Percentiles rank a stretch among this genome's conserved stretches.
phyloP scores from a whole-genome alignment of 129 eudicot species.

The Centrapalus pauciflorus region DNA sequence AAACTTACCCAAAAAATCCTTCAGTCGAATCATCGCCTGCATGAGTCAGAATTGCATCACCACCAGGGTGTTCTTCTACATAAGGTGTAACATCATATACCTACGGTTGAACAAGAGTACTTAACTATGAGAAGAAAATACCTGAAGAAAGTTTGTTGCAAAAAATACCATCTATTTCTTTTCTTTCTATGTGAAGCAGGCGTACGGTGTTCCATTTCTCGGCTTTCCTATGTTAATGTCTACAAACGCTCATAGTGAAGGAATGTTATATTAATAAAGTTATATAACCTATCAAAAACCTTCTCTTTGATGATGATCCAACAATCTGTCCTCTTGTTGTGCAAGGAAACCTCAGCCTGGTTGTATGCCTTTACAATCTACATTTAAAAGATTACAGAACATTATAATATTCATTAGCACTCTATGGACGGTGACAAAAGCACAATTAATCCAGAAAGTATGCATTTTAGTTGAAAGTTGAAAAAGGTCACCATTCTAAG shows the following conservation, averaged over 20 bases:
- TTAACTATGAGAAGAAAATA: background rate
- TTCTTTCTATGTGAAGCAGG: background rate
- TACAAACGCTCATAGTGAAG: background rate
- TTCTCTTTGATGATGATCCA: constrained; percentile 97
- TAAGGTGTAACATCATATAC: constrained; percentile 91
- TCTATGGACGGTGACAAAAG: too few relatives aligned
- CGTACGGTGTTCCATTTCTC: background rate
- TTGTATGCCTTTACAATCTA: constrained; percentile 54
- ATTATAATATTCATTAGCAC: background rate
- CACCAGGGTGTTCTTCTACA: constrained; percentile 98
- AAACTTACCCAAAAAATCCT: constrained; percentile 80
- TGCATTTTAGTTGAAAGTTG: too few relatives aligned
- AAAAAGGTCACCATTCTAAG: too few relatives aligned
- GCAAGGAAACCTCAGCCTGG: constrained; percentile 69
- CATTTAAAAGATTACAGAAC: constrained; percentile 2
- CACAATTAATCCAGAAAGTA: too few relatives aligned
- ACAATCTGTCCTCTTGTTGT: constrained; percentile 89
- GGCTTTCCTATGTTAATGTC: background rate
- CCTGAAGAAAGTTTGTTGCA: too few relatives aligned
- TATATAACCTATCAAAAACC: constrained; percentile 34
- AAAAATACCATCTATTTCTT: background rate
- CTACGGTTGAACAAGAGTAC: constrained; percentile 24
- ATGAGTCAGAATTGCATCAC: constrained; percentile 89
- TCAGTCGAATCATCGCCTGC: constrained; percentile 95
- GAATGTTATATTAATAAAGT: constrained; percentile 2